These are phyloP conservation scores for Suillus brevipes DNA, from an alignment of 768 basidiomycete genomes.

Conservation along the genomic window DNA sequence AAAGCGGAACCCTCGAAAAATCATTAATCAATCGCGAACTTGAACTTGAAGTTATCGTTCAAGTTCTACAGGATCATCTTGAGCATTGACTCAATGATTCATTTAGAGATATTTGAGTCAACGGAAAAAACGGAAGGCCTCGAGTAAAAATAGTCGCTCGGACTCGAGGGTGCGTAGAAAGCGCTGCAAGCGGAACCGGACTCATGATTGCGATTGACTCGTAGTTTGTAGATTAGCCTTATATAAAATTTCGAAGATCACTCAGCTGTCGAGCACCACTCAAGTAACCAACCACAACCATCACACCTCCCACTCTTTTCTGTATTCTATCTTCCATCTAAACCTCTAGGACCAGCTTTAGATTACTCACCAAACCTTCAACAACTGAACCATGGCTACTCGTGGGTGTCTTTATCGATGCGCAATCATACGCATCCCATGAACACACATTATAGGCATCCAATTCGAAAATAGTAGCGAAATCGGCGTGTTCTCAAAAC, in stretches of 20 bases:
- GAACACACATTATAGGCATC: slow-evolving; percentile 52
- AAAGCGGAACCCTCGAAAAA: background rate
- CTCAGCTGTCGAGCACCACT: background rate
- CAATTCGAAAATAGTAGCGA: slow-evolving; percentile 96
- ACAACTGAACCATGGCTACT: slow-evolving; percentile 53
- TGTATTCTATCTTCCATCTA: slow-evolving; percentile 3
- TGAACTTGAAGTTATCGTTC: no score
- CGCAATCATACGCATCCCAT: slow-evolving; percentile 6
- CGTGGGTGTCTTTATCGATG: slow-evolving; percentile 43
- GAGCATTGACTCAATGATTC: background rate
- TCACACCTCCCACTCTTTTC: background rate
- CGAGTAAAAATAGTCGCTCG: background rate
- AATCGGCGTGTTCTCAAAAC: slow-evolving; percentile 94
- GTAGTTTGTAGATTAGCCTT: background rate
- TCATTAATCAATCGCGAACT: no score
- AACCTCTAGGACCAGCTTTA: background rate
- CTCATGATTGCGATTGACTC: slow-evolving; percentile 9
- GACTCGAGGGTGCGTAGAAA: background rate
- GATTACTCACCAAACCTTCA: slow-evolving; percentile 9
- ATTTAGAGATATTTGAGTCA: background rate
- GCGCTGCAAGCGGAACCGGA: slow-evolving; percentile 3
- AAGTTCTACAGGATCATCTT: no score
- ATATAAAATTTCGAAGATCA: background rate
- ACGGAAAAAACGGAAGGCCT: background rate
- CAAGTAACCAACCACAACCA: background rate